Evolutionary conservation across 2,329 filamentous ascomycete species (phyloP), one percentile per base, ranked within the genome.

Genomic region (Claviceps paspali): DNA sequence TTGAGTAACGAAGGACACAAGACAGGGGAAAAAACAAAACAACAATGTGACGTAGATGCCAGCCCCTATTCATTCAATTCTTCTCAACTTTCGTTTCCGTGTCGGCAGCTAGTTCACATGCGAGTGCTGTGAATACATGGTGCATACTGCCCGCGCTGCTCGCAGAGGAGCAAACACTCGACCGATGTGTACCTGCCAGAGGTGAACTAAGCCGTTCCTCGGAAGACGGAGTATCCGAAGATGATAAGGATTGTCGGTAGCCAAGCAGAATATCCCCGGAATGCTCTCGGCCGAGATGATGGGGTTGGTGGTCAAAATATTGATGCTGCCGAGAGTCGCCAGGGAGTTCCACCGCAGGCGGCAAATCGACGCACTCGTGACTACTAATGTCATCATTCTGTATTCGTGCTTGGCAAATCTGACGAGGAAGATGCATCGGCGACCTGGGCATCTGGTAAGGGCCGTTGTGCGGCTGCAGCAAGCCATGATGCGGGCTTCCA

Each of bases 51-150:
- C n/a, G n/a, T n/a, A n/a, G n/a, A n/a, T n/a, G n/a, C n/a, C n/a
- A n/a, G n/a, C n/a, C n/a, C n/a, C n/a, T n/a, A n/a, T n/a, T n/a
- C n/a, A n/a, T 22, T 15, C 12, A 29, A 11, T 29, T 24, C 43
- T 67, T 50, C 49, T 69, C 67, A 44, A 68, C 67, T 0, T 42
- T 47, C 2, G 61, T 64, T 53, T 72, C 67, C 7, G 48, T 49
- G 41, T 71, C 67, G 2, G 67, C 61, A 3, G 64, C 41, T 19
- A 73, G 42, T 38, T 67, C 67, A 0, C 57, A 54, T 0, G 63
- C 45, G 38, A 62, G 66, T 1, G 49, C 50, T 45, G 61, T 64
- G 0, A 61, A 66, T 2, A 51, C 45, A 19, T 54, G 54, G 12
- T 33, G 19, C 19, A 32, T 18, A 1, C 57, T 57, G 2, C 46